Base-by-base conservation (phyloP, 352 stramenopile species). In the Pythium guiyangense region DNA sequence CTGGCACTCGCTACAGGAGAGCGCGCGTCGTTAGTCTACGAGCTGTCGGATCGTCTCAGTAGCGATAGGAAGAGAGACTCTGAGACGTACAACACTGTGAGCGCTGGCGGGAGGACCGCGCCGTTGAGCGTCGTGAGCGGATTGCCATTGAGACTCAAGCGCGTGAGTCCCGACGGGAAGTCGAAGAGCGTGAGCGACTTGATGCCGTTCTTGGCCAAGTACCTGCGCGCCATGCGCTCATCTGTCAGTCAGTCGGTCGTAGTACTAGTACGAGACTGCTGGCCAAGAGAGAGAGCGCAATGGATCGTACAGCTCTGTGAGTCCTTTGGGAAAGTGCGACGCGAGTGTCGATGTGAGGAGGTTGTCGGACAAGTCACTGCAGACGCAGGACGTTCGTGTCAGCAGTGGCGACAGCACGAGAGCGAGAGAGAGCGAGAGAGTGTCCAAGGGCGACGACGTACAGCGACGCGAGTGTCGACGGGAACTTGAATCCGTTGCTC, bases 81-180 rank as follows among this genome's bases (percentile, higher is more conserved):
- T 37, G 15, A 1, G 8, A 59, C 56, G 49, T 51, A 76, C 63
- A 76, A 46, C 8, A 66, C 64, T 46, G 66, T 49, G n/a, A 87
- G 57, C 10, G 60, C 69, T 47, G 75, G 63, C 0, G 77, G 74
- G 20, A 87, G 62, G 12, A 77, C 66, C 39, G 69, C 62, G 18
- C 71, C 73, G 43, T 78, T 44, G 45, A 87, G 54, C 22, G 66
- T 71, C 11, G 66, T 20, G 34, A 63, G 64, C 25, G 61, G 40
- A 52, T 87, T 87, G 10, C 71, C 70, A 44, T 69, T 75, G 12
- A 83, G 49, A 39, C 27, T 39, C 31, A 54, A 17, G 54, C 48
- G 60, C 47, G 64, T 60, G 15, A 74, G 44, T 11, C 43, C 37
- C 9, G 44, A 31, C 1, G 63, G 59, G 49, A 74, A 71, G 29